Conservation (phyloP, 495 filamentous ascomycete genomes). For the Jackrogersella multiformis region DNA sequence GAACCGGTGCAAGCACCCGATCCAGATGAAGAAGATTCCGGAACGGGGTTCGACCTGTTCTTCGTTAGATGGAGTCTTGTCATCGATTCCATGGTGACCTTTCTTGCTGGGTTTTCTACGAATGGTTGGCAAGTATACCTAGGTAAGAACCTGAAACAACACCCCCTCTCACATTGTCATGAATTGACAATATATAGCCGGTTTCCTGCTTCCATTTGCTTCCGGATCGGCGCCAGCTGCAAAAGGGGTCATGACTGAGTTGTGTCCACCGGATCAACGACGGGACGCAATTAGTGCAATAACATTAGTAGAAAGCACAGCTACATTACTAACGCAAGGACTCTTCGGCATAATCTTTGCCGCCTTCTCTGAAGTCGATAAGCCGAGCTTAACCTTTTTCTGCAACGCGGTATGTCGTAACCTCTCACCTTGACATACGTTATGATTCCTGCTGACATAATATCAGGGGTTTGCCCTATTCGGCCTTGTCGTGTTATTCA, state of each 20-base stretch:
- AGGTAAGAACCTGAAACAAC: slow-evolving; percentile 35
- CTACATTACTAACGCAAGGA: slow-evolving; percentile 59
- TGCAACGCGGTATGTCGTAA: slow-evolving; percentile 61
- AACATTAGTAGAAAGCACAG: slow-evolving; percentile 65
- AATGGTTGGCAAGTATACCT: slow-evolving; percentile 65
- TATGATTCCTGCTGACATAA: neutral
- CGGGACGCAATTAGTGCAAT: slow-evolving; percentile 65
- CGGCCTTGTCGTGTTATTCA: slow-evolving; percentile 56
- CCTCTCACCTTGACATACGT: neutral
- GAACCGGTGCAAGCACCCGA: slow-evolving; percentile 50
- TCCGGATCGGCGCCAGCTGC: slow-evolving; percentile 65
- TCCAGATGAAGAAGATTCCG: slow-evolving; percentile 43
- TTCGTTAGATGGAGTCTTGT: slow-evolving; percentile 64
- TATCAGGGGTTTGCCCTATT: slow-evolving; percentile 55
- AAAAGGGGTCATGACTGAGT: slow-evolving; percentile 66
- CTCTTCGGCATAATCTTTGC: slow-evolving; percentile 65
- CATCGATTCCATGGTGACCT: slow-evolving; percentile 61
- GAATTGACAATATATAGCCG: slow-evolving; percentile 42
- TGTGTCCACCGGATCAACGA: slow-evolving; percentile 58
- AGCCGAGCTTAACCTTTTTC: slow-evolving; percentile 61
- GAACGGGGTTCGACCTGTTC: slow-evolving; percentile 60
- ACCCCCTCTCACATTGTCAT: neutral
- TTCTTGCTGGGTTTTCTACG: slow-evolving; percentile 59
- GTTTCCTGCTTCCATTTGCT: slow-evolving; percentile 61
- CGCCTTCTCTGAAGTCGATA: slow-evolving; percentile 57